Percentiles rank a stretch among this genome's conserved stretches.
Conservation (phyloP, 257 asterid genomes). For the Solanum dulcamara region DNA sequence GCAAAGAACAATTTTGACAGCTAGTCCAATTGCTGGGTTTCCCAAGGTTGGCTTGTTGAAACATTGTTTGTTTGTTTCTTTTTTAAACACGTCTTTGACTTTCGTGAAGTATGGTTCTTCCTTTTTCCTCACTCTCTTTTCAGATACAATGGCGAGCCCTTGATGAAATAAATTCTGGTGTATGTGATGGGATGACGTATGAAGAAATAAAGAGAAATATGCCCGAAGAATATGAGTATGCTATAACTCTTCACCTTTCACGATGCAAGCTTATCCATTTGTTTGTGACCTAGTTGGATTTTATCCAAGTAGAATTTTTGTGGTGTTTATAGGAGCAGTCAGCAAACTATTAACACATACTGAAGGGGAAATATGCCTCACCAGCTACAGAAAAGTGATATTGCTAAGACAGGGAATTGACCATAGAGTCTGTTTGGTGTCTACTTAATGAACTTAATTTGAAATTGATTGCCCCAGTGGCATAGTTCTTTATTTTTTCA, state of each 20-base stretch:
- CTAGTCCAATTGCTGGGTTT: conserved; percentile 75
- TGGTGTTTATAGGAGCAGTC: neutral
- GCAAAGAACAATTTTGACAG: conserved; percentile 93
- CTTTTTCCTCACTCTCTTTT: conserved; percentile 4
- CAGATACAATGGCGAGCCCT: conserved; percentile 99
- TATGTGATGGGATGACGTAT: conserved; percentile 96
- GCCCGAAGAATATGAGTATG: conserved; percentile 97
- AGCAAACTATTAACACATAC: neutral
- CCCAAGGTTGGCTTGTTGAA: conserved; percentile 60
- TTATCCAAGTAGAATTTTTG: neutral
- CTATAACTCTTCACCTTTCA: conserved; percentile 11
- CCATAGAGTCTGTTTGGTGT: neutral
- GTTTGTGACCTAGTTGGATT: neutral
- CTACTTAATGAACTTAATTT: neutral
- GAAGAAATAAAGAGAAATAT: conserved; percentile 95
- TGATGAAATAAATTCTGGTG: conserved; percentile 96
- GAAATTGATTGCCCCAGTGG: neutral
- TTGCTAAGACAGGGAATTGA: neutral
- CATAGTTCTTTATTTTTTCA: neutral
- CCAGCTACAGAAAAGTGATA: neutral
- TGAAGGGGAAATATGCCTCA: neutral
- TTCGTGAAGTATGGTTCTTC: neutral
- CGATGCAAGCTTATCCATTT: neutral
- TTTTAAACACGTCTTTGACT: neutral
- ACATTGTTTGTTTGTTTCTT: neutral